Percentiles rank a stretch among this genome's conserved stretches.
These are phyloP conservation scores for Alloteropsis angusta DNA, from an alignment of 202 grass and related monocot species.

Conservation along the genomic window DNA sequence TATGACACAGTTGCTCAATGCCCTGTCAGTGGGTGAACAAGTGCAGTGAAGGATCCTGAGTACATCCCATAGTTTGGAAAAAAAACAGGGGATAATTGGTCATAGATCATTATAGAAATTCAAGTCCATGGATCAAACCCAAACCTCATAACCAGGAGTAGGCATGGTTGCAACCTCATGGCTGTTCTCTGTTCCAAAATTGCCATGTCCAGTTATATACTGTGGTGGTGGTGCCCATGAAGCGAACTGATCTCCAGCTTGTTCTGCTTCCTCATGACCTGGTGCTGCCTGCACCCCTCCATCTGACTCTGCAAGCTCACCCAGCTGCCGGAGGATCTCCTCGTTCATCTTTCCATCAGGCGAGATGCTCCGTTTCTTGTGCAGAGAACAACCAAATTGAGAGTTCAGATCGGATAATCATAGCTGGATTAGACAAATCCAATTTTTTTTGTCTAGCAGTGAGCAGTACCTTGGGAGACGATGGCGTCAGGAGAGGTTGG, in stretches of 20 bases:
- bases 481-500: constrained; percentile 54
- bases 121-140: not conserved
- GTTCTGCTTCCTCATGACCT: constrained; percentile 31
- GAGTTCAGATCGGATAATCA: not conserved
- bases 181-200: constrained; percentile 33
- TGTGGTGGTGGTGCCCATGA: constrained; percentile 23
- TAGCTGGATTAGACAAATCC: not conserved
- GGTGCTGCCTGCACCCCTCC: not conserved
- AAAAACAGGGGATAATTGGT: not conserved
- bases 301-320: constrained; percentile 45
- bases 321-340: constrained; percentile 67
- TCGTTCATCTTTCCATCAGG: constrained; percentile 37
- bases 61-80: not conserved
- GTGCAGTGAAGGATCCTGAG: not conserved
- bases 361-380: constrained; percentile 44
- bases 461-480: constrained; percentile 57
- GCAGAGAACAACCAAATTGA: not conserved
- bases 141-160: constrained; percentile 49
- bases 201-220: constrained; percentile 22
- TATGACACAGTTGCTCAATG: not conserved
- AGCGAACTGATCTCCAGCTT: constrained; percentile 23
- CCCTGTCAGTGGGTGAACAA: constrained; percentile 2
- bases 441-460: not conserved
- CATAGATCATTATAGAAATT: not conserved
- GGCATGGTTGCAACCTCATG: constrained; percentile 36